Conservation (phyloP, 805 yeast species). For the Saccharomycopsis sp. region DNA sequence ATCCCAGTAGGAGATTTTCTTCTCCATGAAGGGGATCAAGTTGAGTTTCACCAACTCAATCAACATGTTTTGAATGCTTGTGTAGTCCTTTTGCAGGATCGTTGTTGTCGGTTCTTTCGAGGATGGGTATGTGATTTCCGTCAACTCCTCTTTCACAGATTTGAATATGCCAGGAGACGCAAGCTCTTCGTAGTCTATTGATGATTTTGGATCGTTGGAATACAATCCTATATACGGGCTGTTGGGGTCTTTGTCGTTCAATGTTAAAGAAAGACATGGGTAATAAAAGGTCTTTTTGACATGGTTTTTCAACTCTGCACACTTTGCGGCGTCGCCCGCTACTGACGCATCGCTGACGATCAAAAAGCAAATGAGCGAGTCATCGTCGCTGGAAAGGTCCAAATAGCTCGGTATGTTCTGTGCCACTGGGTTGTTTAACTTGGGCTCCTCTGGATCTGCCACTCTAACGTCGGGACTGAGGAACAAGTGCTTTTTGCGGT, state of each 20-base stretch:
- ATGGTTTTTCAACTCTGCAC: constrained; percentile 11
- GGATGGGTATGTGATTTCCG: background rate
- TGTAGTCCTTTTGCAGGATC: constrained; percentile 5
- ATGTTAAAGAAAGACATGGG: constrained; percentile 16
- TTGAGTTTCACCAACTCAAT: constrained; percentile 18
- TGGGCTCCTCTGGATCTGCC: constrained; percentile 1
- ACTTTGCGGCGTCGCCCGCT: constrained; percentile 12
- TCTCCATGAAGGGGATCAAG: constrained; percentile 74
- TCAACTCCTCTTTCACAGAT: constrained; percentile 13
- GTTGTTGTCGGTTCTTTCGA: background rate
- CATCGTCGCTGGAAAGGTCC: constrained; percentile 19
- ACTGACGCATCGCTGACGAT: constrained; percentile 7
- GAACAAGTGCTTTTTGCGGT: constrained; percentile 16
- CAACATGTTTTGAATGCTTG: constrained; percentile 5
- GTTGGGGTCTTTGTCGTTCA: background rate
- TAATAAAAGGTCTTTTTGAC: constrained; percentile 19
- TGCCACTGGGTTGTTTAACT: background rate
- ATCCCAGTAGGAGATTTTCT: constrained; percentile 74
- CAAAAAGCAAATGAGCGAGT: constrained; percentile 20
- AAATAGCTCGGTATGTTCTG: constrained; percentile 13
- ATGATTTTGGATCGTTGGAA: no score
- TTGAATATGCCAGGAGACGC: constrained; percentile 3
- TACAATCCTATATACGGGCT: background rate
- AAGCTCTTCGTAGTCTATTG: constrained; percentile 7
- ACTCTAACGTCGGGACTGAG: constrained; percentile 6